Base-by-base conservation (phyloP, 306 rosid genomes). In the Lagenaria siceraria region DNA sequence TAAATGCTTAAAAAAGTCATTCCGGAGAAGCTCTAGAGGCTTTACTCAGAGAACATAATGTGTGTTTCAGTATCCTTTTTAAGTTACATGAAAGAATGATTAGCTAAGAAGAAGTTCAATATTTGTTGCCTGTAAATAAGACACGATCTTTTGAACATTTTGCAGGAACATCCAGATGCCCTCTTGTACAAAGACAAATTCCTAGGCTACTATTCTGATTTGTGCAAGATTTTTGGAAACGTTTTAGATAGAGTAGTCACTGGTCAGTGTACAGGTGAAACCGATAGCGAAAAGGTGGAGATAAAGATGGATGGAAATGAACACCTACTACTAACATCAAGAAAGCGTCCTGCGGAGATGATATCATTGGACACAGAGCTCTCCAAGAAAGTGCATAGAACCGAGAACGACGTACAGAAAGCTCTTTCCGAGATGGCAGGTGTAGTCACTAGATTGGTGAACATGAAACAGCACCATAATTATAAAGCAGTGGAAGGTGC, bases 111-210 rank as follows among this genome's bases (percentile, higher is more conserved):
- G 18, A 33, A 36, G 15, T 65, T 65, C 49, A 19, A 19, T 6
- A 1, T 35, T n/a, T 65, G 27, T 31, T 68, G 35, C 33, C 8
- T 66, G 3, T 66, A 38, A 38, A 66, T 66, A n/a, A 66, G 74
- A 66, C 74, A 17, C 60, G 9, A 64, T 43, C 21, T 19, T n/a
- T 58, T 77, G 72, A 80, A 60, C 83, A 77, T 58, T 56, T 79
- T 83, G 87, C 87, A 89, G 97, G 97, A 87, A 63, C 81, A 76
- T 66, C 93, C 90, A 1, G 88, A 85, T 78, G 88, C 86, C 76
- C 56, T 83, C 63, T 81, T 76, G 42, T 91, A 89, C 58, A 87
- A 79, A 80, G 85, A 78, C 79, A 87, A 81, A 42, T 75, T 80
- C 77, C 77, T 89, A 21, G 77, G 78, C 58, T 38, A 75, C 74